Evolutionary conservation across 164 flowering plant species (phyloP).

Genomic region (Amborella trichopoda): DNA sequence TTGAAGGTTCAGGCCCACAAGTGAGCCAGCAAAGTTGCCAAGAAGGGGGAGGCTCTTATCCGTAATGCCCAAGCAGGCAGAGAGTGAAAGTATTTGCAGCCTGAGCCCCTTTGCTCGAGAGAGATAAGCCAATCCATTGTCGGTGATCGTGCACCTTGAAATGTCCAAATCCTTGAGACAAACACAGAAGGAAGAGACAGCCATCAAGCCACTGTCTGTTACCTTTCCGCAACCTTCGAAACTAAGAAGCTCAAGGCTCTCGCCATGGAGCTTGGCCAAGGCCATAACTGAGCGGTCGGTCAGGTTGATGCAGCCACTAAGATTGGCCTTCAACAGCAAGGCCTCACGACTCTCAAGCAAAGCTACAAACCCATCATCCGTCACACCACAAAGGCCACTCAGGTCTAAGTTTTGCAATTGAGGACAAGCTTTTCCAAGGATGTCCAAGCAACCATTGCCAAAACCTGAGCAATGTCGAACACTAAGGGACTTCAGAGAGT

Average conservation of each 20-base stretch:
- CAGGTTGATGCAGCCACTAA: conserved; percentile 40
- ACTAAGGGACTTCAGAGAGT: conserved; percentile 38
- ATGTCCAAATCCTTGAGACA: conserved; percentile 59
- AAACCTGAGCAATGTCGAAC: conserved; percentile 60
- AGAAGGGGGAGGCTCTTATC: conserved; percentile 38
- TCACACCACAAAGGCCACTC: conserved; percentile 44
- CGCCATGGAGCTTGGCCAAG: conserved; percentile 39
- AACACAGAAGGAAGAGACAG: conserved; percentile 46
- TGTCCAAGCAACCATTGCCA: conserved; percentile 36
- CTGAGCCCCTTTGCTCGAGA: conserved; percentile 25
- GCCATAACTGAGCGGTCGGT: conserved; percentile 41
- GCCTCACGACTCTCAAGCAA: conserved; percentile 32
- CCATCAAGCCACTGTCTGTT: conserved; percentile 45
- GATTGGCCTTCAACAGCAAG: conserved; percentile 47
- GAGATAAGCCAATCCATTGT: conserved; percentile 40
- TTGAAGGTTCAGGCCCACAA: conserved; percentile 64
- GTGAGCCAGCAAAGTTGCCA: conserved; percentile 32
- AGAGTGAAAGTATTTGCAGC: conserved; percentile 50
- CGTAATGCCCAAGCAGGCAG: conserved; percentile 50
- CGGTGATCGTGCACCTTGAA: conserved; percentile 44
- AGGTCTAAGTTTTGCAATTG: conserved; percentile 44
- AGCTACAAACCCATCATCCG: conserved; percentile 50
- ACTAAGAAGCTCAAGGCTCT: conserved; percentile 45
- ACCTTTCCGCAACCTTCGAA: conserved; percentile 51
- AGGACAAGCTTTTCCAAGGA: conserved; percentile 53